A percentile compares a stretch with the other conserved stretches of the same genome.
These are phyloP conservation scores for Amanita polypyramis DNA, from an alignment of 768 basidiomycete species.

Conservation along the genomic window DNA sequence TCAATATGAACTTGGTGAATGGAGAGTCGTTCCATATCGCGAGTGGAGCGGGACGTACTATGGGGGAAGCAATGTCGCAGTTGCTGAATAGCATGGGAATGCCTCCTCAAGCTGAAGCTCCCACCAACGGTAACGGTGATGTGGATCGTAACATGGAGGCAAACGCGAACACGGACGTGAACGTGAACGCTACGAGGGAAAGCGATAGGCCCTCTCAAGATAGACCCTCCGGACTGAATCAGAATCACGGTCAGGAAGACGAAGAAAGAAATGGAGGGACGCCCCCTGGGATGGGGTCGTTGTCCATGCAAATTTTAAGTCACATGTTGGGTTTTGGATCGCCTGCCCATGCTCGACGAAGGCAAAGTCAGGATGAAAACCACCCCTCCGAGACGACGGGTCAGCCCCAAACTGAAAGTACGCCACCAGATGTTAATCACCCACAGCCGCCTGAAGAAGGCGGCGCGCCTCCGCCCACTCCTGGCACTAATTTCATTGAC, in stretches of 20 bases:
- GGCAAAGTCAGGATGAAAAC: conserved; percentile 5
- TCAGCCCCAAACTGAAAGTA: background rate
- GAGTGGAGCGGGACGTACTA: conserved; percentile 15
- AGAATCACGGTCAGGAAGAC: background rate
- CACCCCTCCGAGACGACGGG: background rate
- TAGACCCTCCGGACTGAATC: background rate
- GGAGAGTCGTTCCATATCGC: conserved; percentile 12
- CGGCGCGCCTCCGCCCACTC: background rate
- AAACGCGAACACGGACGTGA: background rate
- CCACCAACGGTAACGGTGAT: background rate
- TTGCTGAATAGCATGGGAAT: conserved; percentile 13
- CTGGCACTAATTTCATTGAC: background rate
- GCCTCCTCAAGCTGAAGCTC: background rate
- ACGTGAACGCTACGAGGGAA: background rate
- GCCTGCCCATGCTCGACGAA: conserved; percentile 4
- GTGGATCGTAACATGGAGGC: background rate
- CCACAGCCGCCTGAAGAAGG: background rate
- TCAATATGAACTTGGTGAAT: conserved; percentile 6
- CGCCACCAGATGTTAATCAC: background rate
- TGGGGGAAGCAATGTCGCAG: conserved; percentile 18
- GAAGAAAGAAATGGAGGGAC: background rate
- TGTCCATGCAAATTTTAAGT: background rate
- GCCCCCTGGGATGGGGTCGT: background rate
- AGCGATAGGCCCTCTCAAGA: background rate
- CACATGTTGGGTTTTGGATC: background rate